Base-by-base conservation (phyloP, 2,329 filamentous ascomycete genomes). In the Pyricularia sp. region DNA sequence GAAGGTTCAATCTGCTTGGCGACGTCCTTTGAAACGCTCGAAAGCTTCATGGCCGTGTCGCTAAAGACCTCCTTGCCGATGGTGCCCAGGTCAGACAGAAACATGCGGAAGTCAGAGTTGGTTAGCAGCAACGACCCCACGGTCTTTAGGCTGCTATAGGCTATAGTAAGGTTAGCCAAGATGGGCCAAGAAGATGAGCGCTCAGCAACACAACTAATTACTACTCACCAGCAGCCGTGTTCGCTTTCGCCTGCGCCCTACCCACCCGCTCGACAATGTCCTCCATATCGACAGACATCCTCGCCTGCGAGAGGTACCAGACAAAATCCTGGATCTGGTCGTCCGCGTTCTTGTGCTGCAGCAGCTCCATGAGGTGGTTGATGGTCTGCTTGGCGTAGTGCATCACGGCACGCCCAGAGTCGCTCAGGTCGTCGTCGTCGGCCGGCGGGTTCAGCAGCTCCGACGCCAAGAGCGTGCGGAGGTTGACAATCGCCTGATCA, bases 311-410 rank as follows among this genome's bases (percentile, higher is more conserved):
- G 65, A 97, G 78, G 74, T 90, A 93, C 93, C 93, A 97, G 58
- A 97, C 83, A 72, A 97, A 92, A 74, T 97, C 92, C 77, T 98
- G 94, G 23, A 98, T 87, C 77, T 97, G 91, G 78, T 98, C 93
- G 20, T 87, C 79, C 71, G 83, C 82, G 77, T 97, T 97, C 81
- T 97, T 98, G 78, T 93, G 84, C 69, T 88, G 84, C 64, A 97
- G 77, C 6, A 97, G 80, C n/a, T 92, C 88, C 73, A 96, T 94
- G 77, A 97, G 88, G 69, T 94, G 85, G 69, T 88, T 85, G 9
- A 97, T 81, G 86, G 88, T 94, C 73, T 90, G 84, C 76, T 90
- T 92, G 66, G 84, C 83, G 75, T 90, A 90, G 70, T 90, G 89
- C 68, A 92, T 83, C 28, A 98, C 82, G 65, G 89, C 85, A 10